phyloP scores from a whole-genome alignment of 2,329 filamentous ascomycete species.

The Cercospora zeina region DNA sequence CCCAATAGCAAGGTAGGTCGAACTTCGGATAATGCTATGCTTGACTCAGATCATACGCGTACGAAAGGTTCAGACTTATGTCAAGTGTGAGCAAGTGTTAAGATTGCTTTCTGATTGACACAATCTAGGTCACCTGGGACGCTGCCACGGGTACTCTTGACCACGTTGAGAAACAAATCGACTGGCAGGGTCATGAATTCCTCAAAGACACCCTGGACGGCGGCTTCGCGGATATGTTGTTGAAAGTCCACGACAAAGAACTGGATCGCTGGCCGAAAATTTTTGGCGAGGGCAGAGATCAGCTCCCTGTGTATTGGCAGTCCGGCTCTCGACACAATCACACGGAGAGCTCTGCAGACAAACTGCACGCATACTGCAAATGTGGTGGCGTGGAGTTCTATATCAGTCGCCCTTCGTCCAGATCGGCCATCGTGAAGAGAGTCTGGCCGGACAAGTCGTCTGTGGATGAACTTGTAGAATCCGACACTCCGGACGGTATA shows the following conservation, averaged over 20 bases:
- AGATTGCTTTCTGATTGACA: not conserved
- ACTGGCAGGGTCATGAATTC: conserved; percentile 39
- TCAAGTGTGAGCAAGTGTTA: not conserved
- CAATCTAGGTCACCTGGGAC: conserved; percentile 29
- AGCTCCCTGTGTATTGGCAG: conserved; percentile 33
- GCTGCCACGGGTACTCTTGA: conserved; percentile 40
- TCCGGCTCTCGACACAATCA: conserved; percentile 16
- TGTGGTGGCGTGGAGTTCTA: conserved; percentile 59
- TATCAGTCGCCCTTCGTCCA: conserved; percentile 56
- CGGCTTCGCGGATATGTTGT: conserved; percentile 42
- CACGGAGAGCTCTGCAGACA: conserved; percentile 18
- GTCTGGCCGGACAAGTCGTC: conserved; percentile 56
- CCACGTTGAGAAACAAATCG: conserved; percentile 35
- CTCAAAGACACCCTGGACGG: conserved; percentile 43
- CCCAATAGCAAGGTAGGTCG: conserved; percentile 19
- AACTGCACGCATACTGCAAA: conserved; percentile 53
- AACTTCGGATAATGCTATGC: not conserved
- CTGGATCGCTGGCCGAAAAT: conserved; percentile 37
- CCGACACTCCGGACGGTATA: conserved; percentile 47
- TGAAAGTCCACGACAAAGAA: conserved; percentile 30
- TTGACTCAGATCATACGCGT: too few species aligned
- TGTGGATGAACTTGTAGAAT: conserved; percentile 45
- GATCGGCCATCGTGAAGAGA: conserved; percentile 50
- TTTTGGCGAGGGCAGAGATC: conserved; percentile 20
- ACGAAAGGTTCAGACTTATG: not conserved